phyloP scores from a whole-genome alignment of 768 basidiomycete genomes.

The Flagelloscypha sp. region DNA sequence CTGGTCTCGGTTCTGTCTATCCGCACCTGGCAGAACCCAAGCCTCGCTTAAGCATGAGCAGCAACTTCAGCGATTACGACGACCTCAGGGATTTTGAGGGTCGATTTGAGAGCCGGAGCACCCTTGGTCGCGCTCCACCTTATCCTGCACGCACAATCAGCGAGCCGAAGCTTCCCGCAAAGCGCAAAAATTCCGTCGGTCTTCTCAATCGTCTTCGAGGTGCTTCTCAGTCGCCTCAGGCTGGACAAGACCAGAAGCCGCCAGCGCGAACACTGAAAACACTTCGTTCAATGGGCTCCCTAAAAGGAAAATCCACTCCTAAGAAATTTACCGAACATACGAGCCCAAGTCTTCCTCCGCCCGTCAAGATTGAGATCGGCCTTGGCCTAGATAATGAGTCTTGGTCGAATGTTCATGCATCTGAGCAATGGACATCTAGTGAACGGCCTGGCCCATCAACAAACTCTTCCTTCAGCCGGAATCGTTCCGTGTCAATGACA shows the following conservation, averaged over 20 bases:
- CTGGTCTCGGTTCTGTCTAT: slow-evolving; percentile 23
- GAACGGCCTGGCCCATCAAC: too few relatives aligned
- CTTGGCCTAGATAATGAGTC: slow-evolving; percentile 47
- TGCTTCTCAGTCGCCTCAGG: slow-evolving; percentile 34
- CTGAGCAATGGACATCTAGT: too few relatives aligned
- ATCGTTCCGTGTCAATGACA: too few relatives aligned
- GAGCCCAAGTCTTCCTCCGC: slow-evolving; percentile 46
- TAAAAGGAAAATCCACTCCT: slow-evolving; percentile 45
- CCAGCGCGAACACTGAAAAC: slow-evolving; percentile 56
- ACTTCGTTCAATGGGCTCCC: slow-evolving; percentile 73
- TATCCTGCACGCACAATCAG: slow-evolving; percentile 19
- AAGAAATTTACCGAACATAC: slow-evolving; percentile 30
- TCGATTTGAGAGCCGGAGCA: slow-evolving; percentile 75
- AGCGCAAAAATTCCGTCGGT: slow-evolving; percentile 57
- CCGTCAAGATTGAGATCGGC: slow-evolving; percentile 46
- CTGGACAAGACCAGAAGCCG: slow-evolving; percentile 30
- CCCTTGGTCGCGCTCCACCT: slow-evolving; percentile 42
- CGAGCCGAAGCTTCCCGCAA: slow-evolving; percentile 27
- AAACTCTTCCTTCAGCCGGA: too few relatives aligned
- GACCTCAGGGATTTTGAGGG: slow-evolving; percentile 84
- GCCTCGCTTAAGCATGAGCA: slow-evolving; percentile 66
- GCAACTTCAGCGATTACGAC: slow-evolving; percentile 79
- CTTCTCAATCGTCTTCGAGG: slow-evolving; percentile 60
- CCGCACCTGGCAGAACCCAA: slow-evolving; percentile 27
- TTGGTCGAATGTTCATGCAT: slow-evolving; percentile 43